Base-by-base conservation (phyloP, 768 basidiomycete genomes). In the Crassisporium funariophilum region DNA sequence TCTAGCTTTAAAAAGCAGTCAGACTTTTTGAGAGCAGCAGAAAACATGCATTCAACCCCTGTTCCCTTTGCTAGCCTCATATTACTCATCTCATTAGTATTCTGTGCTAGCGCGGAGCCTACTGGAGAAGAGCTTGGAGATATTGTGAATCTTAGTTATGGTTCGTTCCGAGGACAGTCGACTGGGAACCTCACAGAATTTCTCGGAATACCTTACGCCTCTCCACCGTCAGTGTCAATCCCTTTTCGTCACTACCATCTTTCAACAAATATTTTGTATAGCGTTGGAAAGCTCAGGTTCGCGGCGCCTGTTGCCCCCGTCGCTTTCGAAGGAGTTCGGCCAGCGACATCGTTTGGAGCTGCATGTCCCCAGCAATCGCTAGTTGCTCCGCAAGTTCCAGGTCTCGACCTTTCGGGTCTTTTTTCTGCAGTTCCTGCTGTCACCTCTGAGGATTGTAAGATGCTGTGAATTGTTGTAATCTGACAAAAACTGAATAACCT, bases 301-400 rank as follows among this genome's bases (percentile, higher is more conserved):
- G 60, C 54, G 16, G 56, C 50, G 9, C 72, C 76, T 5, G 41
- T 55, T 13, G 36, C 57, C 13, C 66, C 65, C 8, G 53, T 54
- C 11, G 42, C 60, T 0, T 64, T 72, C 51, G 56, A 43, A 1
- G 70, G 71, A 7, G 53, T 68, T 2, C 60, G 63, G 13, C 56
- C 65, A n/a, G 75, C 71, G 8, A 65, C 61, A 0, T 38, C 46
- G 1, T 73, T 64, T 41, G 72, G 74, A 10, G 51, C 66, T 21
- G 63, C 73, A 3, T 77, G 75, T 43, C 66, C 67, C 13, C 75
- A 78, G 44, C 73, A 55, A 29, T 22, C 21, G 11, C n/a, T 39
- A n/a, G 24, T n/a, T 16, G n/a, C 36, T 16, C 44, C 41, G 35
- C 19, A 19, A 29, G 17, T 2, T 41, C 37, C 2, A 12, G 35